Conservation (phyloP, 2,329 filamentous ascomycete species). For the Metarhizium robertsii region DNA sequence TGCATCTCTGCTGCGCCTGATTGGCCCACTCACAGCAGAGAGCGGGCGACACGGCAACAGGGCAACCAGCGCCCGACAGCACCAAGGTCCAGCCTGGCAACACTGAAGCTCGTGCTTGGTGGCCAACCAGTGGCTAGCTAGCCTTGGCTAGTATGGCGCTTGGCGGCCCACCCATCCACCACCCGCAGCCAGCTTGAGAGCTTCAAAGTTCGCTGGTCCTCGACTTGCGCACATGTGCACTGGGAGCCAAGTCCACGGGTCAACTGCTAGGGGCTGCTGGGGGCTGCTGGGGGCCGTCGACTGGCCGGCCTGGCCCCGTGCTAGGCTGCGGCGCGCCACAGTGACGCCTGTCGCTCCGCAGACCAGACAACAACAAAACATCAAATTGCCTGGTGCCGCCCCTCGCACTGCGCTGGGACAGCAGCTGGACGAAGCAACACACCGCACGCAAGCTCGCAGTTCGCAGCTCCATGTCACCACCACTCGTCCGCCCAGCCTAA, state of each 20-base stretch:
- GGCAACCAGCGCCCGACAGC: background rate
- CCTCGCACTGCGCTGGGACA: background rate
- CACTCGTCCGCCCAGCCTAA: slow-evolving; percentile 7
- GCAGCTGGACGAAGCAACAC: background rate
- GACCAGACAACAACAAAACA: slow-evolving; percentile 4
- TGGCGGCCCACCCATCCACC: background rate
- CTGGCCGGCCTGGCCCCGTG: too few relatives aligned
- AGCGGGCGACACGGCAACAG: background rate
- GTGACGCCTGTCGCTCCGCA: background rate
- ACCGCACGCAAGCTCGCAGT: too few relatives aligned
- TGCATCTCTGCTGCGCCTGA: background rate
- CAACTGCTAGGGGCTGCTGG: too few relatives aligned
- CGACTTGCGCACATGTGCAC: too few relatives aligned
- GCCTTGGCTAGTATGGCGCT: too few relatives aligned
- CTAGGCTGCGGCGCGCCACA: background rate
- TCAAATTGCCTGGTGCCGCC: background rate
- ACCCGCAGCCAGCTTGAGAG: too few relatives aligned
- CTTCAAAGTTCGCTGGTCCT: too few relatives aligned
- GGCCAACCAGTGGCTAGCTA: background rate
- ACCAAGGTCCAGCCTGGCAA: too few relatives aligned
- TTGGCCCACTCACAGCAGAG: background rate
- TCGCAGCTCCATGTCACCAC: background rate
- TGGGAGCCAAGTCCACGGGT: too few relatives aligned
- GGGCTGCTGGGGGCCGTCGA: too few relatives aligned
- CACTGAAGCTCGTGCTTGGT: too few relatives aligned